Evolutionary conservation across 768 basidiomycete genomes (phyloP).

Genomic region (Galerina marginata): DNA sequence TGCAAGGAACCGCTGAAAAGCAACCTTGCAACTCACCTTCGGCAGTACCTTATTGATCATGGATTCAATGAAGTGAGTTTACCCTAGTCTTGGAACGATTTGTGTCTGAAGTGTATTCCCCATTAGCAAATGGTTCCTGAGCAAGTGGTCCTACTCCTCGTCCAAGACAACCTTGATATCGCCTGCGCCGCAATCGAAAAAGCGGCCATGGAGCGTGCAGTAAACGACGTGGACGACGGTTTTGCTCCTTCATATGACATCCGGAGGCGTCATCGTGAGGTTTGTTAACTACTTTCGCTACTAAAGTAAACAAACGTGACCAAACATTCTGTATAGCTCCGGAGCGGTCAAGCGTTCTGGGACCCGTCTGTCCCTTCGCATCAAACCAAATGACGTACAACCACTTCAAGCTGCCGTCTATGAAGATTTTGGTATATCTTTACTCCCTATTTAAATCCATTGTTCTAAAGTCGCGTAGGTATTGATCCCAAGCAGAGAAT

Average conservation of each 20-base stretch:
- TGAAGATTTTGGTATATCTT: constrained; percentile 84
- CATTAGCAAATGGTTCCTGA: constrained; percentile 75
- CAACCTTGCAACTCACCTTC: constrained; percentile 87
- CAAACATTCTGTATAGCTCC: constrained; percentile 48
- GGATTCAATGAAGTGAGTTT: constrained; percentile 82
- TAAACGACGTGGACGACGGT: constrained; percentile 90
- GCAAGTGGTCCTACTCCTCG: constrained; percentile 76
- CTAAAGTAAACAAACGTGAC: constrained; percentile 1
- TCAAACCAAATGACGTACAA: constrained; percentile 83
- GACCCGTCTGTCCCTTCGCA: constrained; percentile 83
- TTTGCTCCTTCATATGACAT: constrained; percentile 83
- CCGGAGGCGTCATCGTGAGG: constrained; percentile 87
- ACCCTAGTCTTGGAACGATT: not conserved
- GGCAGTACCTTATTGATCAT: constrained; percentile 81
- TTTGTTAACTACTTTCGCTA: constrained; percentile 33
- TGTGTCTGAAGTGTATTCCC: constrained; percentile 11
- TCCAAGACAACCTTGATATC: constrained; percentile 90
- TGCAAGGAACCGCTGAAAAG: constrained; percentile 97
- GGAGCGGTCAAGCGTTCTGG: constrained; percentile 83
- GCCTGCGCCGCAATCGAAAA: constrained; percentile 96
- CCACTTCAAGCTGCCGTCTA: constrained; percentile 87
- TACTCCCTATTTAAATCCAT: constrained; percentile 5
- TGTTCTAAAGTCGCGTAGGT: constrained; percentile 36
- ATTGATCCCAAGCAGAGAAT: constrained; percentile 62
- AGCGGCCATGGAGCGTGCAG: constrained; percentile 95